Base-by-base conservation (phyloP, 2,329 filamentous ascomycete genomes). In the Cryphonectria nitschkei region DNA sequence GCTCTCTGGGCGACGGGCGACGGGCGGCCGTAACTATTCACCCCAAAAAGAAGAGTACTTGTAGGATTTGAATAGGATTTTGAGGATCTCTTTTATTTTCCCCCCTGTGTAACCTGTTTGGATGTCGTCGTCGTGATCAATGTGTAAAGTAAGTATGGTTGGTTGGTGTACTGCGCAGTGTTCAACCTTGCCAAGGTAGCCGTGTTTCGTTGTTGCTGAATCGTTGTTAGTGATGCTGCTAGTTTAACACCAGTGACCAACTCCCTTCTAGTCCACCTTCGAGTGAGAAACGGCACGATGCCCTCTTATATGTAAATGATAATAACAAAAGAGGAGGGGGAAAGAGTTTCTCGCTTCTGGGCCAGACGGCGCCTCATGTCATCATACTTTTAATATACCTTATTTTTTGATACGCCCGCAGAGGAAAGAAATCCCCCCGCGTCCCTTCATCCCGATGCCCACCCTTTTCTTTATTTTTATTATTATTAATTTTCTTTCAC, bases 11-110 rank as follows among this genome's bases (percentile, higher is more conserved):
- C n/a, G 43, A 58, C 39, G 61, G 46, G 58, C 13, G 54, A 32
- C 68, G 70, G 54, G 46, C n/a, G 34, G 8, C 50, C 37, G 29
- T 22, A 11, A 50, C 2, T 50, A 63, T 70, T 34, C 68, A 68
- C 66, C 19, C n/a, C n/a, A 9, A 7, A 46, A 16, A 46, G 16
- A 3, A 46, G 9, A 39, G 2, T 8, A 46, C 16, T 46, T 8
- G 43, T 46, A 16, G 43, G 43, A 4, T 22, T 46, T 46, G 4
- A 7, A 46, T 22, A 46, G 41, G n/a, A 50, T 50, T n/a, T 2
- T n/a, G n/a, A 50, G 8, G 22, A 50, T n/a, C 22, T n/a, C 19
- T 50, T 19, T 50, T 26, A 26, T 26, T 26, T 50, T 50, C 11
- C 2, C 37, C 46, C n/a, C 22, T n/a, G 3, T 50, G 22, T 6